A percentile compares a stretch with the other conserved stretches of the same genome.
These are phyloP conservation scores for Sedum album DNA, from an alignment of 164 flowering plant species.

Conservation along the genomic window DNA sequence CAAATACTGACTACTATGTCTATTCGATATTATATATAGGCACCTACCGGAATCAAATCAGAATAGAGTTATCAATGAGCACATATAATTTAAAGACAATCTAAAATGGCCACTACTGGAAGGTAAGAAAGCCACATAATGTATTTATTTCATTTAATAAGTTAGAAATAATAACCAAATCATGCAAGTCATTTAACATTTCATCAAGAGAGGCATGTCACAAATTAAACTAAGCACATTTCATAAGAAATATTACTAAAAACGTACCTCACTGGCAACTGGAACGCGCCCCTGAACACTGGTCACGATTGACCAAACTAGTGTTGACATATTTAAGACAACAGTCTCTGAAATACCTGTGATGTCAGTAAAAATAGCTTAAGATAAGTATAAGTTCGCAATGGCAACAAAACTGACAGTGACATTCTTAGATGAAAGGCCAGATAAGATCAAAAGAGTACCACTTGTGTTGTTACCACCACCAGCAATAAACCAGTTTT, in stretches of 20 bases:
- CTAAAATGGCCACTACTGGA: neutral
- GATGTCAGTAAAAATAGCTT: slow-evolving; percentile 6
- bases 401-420: neutral
- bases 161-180: neutral
- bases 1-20: neutral
- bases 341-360: slow-evolving; percentile 89
- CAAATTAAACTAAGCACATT: neutral
- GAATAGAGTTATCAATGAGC: neutral
- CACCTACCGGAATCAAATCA: neutral
- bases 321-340: slow-evolving; percentile 91
- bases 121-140: neutral
- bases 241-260: neutral
- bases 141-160: neutral
- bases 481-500: slow-evolving; percentile 97
- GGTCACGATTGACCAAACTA: slow-evolving; percentile 89
- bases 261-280: slow-evolving; percentile 88
- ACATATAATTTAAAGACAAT: neutral
- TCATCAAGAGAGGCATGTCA: neutral
- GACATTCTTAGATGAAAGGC: neutral
- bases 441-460: slow-evolving; percentile 18
- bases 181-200: neutral
- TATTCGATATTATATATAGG: neutral
- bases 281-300: slow-evolving; percentile 88
- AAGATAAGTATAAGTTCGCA: neutral
- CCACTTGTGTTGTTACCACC: slow-evolving; percentile 97